These are phyloP conservation scores for Reticulascus tulasneorum DNA, from an alignment of 2,329 filamentous ascomycete genomes.

Conservation along the genomic window DNA sequence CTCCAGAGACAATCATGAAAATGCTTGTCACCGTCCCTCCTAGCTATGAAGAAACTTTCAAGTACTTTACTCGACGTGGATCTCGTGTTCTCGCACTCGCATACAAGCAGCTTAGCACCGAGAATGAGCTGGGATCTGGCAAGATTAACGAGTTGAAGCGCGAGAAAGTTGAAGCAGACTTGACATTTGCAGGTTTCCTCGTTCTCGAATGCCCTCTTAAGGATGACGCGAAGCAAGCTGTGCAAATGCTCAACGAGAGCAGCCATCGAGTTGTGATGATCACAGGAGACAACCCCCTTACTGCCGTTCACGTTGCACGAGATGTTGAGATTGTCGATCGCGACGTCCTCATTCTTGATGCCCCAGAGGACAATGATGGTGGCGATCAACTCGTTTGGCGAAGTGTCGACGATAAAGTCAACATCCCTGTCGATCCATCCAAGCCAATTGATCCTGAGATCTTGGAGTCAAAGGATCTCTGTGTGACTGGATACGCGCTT, in stretches of 20 bases:
- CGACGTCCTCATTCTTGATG: conserved; percentile 90
- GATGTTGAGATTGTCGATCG: conserved; percentile 97
- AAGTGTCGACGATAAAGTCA: conserved; percentile 86
- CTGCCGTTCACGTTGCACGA: conserved; percentile 89
- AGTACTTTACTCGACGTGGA: conserved; percentile 94
- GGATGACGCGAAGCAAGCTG: conserved; percentile 88
- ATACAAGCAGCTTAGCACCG: conserved; percentile 84
- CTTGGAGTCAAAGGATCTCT: conserved; percentile 82
- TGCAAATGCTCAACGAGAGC: conserved; percentile 97
- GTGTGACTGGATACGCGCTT: conserved; percentile 91
- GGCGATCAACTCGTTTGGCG: conserved; percentile 87
- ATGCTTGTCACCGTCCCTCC: conserved; percentile 81
- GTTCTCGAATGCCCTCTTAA: conserved; percentile 95
- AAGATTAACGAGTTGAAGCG: conserved; percentile 93
- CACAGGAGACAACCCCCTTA: conserved; percentile 95
- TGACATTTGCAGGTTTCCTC: conserved; percentile 91
- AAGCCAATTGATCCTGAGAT: conserved; percentile 79
- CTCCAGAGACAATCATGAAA: conserved; percentile 92
- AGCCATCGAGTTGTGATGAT: conserved; percentile 99
- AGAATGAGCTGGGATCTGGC: conserved; percentile 75
- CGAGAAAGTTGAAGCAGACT: conserved; percentile 79
- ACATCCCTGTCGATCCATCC: conserved; percentile 78
- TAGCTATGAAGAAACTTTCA: conserved; percentile 96
- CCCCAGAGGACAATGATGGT: conserved; percentile 81
- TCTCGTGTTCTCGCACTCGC: conserved; percentile 90